Evolutionary conservation across 805 yeast species (phyloP).

Genomic region (Spathaspora passalidarum): DNA sequence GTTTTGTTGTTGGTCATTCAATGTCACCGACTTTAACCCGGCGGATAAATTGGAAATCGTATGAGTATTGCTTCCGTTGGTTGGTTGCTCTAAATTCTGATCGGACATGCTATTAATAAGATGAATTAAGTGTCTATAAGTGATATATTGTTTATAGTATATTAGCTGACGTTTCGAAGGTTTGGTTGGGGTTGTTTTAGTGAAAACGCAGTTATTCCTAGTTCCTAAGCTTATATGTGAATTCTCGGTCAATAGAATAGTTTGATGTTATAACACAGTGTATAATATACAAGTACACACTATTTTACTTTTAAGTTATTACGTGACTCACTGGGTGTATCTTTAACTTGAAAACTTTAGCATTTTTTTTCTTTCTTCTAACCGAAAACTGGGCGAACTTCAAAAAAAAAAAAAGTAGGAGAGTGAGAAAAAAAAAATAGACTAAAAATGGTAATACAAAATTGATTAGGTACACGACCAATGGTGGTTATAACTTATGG

Average conservation of each 20-base stretch:
- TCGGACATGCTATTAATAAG: slow-evolving; percentile 9
- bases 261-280: too few relatives aligned
- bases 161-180: too few relatives aligned
- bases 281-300: too few relatives aligned
- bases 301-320: too few relatives aligned
- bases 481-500: not conserved
- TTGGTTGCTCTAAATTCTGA: slow-evolving; percentile 7
- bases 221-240: too few relatives aligned
- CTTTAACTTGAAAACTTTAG: too few relatives aligned
- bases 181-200: not conserved
- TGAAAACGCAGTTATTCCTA: too few relatives aligned
- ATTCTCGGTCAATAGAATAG: too few relatives aligned
- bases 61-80: slow-evolving; percentile 8
- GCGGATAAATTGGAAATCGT: slow-evolving; percentile 46
- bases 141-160: too few relatives aligned
- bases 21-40: slow-evolving; percentile 42
- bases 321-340: too few relatives aligned
- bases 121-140: too few relatives aligned
- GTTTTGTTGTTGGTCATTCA: slow-evolving; percentile 41
- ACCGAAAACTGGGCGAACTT: not conserved
- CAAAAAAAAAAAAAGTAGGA: not conserved
- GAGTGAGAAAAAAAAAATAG: not conserved
- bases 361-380: not conserved
- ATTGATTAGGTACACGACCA: not conserved
- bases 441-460: not conserved